A percentile compares a stretch with the other conserved stretches of the same genome.
Evolutionary conservation across 768 basidiomycete species (phyloP).

Genomic region (Coprinopsis sp.): DNA sequence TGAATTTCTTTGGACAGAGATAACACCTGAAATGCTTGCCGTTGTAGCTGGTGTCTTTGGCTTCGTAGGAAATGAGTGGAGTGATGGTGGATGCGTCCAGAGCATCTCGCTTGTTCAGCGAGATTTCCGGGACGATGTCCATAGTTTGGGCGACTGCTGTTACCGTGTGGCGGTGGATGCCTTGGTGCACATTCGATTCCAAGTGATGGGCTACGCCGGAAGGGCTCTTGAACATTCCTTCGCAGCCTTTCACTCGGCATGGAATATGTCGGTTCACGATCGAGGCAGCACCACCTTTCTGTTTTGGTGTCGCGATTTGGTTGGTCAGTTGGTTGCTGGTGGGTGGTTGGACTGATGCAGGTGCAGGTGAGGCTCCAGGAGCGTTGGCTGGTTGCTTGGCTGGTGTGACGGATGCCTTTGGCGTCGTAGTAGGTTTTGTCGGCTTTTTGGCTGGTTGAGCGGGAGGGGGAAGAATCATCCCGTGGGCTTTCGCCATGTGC

Average conservation of each 20-base stretch:
- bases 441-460: too few species aligned
- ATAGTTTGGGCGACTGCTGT: constrained; percentile 29
- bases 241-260: constrained; percentile 29
- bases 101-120: constrained; percentile 26
- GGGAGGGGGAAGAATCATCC: too few species aligned
- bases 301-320: constrained; percentile 9
- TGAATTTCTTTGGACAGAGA: constrained; percentile 33
- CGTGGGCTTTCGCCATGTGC: too few species aligned
- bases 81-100: too few species aligned
- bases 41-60: too few species aligned
- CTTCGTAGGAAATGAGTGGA: too few species aligned
- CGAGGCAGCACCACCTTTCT: not conserved
- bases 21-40: constrained; percentile 37
- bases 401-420: too few species aligned
- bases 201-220: constrained; percentile 36
- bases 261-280: constrained; percentile 13
- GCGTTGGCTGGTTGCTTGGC: too few species aligned
- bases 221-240: constrained; percentile 27
- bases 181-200: constrained; percentile 34
- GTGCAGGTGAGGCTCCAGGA: too few species aligned
- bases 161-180: constrained; percentile 32
- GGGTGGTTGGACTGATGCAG: too few species aligned
- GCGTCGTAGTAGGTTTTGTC: too few species aligned
- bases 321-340: too few species aligned
- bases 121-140: constrained; percentile 31